Conservation (phyloP, 345 rosid species). For the Populus ilicifolia region DNA sequence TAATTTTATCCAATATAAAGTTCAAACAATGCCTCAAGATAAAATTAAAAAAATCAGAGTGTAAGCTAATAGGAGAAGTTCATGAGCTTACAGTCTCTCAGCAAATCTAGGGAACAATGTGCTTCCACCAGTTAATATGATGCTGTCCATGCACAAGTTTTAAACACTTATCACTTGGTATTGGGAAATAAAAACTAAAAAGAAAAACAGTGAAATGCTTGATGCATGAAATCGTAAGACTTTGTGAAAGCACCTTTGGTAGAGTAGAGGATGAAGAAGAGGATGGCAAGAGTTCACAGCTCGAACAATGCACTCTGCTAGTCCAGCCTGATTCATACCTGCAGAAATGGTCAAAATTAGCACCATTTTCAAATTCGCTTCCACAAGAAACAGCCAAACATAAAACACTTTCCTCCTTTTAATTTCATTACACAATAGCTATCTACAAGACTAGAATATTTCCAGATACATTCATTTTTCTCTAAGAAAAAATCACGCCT, state of each 20-base stretch:
- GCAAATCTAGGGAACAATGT: conserved; percentile 72
- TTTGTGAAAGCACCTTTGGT: conserved; percentile 59
- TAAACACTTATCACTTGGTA: conserved; percentile 7
- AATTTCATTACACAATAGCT: neutral
- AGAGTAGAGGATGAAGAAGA: conserved; percentile 78
- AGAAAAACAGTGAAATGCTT: neutral
- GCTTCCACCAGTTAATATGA: conserved; percentile 92
- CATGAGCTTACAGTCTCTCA: conserved; percentile 67
- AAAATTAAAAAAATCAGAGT: neutral
- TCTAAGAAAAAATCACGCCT: neutral
- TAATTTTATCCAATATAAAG: conserved; percentile 15
- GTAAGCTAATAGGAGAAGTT: neutral
- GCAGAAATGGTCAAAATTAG: conserved; percentile 11
- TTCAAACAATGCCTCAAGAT: conserved; percentile 5
- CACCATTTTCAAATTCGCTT: neutral
- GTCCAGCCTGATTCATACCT: conserved; percentile 98
- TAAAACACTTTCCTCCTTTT: neutral
- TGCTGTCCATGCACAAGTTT: conserved; percentile 46
- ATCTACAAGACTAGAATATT: neutral
- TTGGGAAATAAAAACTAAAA: neutral
- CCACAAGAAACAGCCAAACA: neutral
- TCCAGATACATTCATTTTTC: neutral
- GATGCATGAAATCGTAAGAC: neutral
- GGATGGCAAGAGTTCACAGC: conserved; percentile 82
- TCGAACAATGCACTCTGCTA: conserved; percentile 92